Evolutionary conservation across 768 basidiomycete species (phyloP).

Genomic region (Cystobasidium ongulense): DNA sequence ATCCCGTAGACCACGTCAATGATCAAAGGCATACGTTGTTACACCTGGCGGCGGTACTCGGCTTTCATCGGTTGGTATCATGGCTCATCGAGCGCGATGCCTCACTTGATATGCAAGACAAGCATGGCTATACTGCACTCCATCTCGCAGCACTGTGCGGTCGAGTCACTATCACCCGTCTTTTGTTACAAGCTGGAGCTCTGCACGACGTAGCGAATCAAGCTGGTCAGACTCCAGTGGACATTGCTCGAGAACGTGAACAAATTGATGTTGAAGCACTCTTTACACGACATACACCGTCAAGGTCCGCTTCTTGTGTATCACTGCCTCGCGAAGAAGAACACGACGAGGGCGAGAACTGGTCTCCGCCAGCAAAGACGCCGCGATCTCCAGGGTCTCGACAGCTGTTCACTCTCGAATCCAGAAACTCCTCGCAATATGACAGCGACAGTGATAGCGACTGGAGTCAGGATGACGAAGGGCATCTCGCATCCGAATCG

Average conservation of each 20-base stretch:
- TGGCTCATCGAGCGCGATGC: conserved; percentile 66
- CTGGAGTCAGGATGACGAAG: background rate
- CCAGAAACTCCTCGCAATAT: background rate
- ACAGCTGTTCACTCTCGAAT: background rate
- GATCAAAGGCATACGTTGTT: conserved; percentile 72
- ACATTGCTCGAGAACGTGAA: conserved; percentile 46
- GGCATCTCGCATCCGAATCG: background rate
- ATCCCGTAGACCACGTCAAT: conserved; percentile 64
- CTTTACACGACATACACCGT: conserved; percentile 41
- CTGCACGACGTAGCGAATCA: conserved; percentile 49
- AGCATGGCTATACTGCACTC: conserved; percentile 80
- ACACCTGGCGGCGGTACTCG: conserved; percentile 74
- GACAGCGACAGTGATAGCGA: background rate
- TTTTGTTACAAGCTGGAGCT: conserved; percentile 72
- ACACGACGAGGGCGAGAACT: background rate
- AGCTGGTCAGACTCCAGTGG: conserved; percentile 46
- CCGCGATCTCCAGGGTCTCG: background rate
- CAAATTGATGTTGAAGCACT: conserved; percentile 45
- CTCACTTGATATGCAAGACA: conserved; percentile 74
- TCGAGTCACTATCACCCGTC: conserved; percentile 57
- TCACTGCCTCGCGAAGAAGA: background rate
- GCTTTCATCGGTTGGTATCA: conserved; percentile 60
- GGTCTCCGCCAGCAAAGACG: background rate
- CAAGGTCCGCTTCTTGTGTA: conserved; percentile 23
- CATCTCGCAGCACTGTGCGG: conserved; percentile 70